phyloP scores from a whole-genome alignment of 2,329 filamentous ascomycete species.

The Diaporthe sp. region DNA sequence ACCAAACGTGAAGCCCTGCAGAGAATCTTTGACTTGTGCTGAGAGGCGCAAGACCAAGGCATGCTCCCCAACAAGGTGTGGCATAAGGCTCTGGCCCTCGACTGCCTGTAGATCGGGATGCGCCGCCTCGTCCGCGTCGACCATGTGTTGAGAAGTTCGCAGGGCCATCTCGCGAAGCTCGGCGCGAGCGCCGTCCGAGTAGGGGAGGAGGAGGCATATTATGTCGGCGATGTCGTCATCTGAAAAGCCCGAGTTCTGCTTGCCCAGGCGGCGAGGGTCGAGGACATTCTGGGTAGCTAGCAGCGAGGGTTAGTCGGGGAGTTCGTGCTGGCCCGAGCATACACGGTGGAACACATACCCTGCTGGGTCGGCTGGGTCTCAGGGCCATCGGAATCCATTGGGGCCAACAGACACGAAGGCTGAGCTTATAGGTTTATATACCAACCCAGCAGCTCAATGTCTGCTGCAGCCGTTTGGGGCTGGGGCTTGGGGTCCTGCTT shows the following conservation, averaged over 20 bases:
- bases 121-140: slow-evolving; percentile 60
- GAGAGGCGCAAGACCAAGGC: slow-evolving; percentile 87
- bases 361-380: slow-evolving; percentile 35
- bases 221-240: slow-evolving; percentile 89
- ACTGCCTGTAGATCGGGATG: slow-evolving; percentile 56
- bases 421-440: slow-evolving; percentile 11
- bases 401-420: slow-evolving; percentile 22
- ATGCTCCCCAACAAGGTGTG: slow-evolving; percentile 62
- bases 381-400: slow-evolving; percentile 32
- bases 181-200: slow-evolving; percentile 75
- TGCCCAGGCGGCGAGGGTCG: slow-evolving; percentile 82
- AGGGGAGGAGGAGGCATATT: slow-evolving; percentile 87
- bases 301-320: slow-evolving; percentile 27
- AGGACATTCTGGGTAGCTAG: slow-evolving; percentile 81
- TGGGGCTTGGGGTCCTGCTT: background rate
- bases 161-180: slow-evolving; percentile 69
- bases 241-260: slow-evolving; percentile 84
- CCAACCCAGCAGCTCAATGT: slow-evolving; percentile 28
- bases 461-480: slow-evolving; percentile 22
- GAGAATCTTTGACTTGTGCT: slow-evolving; percentile 73
- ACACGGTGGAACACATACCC: slow-evolving; percentile 30
- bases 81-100: slow-evolving; percentile 61
- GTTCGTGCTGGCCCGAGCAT: slow-evolving; percentile 16
- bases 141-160: slow-evolving; percentile 59
- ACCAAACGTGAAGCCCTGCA: slow-evolving; percentile 86